Base-by-base conservation (phyloP, 169 alveolate species). In the Cryptosporidium ryanae region DNA sequence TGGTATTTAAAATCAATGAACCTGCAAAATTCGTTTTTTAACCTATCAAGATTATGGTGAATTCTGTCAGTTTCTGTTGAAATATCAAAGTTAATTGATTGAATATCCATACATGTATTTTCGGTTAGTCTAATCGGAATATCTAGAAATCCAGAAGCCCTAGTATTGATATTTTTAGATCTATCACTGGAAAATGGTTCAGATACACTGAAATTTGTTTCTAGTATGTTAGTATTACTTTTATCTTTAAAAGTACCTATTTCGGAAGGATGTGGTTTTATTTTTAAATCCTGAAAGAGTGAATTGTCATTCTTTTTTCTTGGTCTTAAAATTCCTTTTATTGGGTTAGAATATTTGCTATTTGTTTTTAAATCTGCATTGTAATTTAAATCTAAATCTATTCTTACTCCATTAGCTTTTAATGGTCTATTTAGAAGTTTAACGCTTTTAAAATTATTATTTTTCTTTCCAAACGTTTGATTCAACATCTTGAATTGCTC, bases 11-110 rank as follows among this genome's bases (percentile, higher is more conserved):
- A 76, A 7, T 76, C 87, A 59, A 76, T 61, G 59, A 76, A 76
- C 46, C 87, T 57, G 44, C 76, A 55, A 76, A 76, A 76, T 34
- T 55, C 71, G 38, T 76, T 43, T 76, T 61, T 76, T 55, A 76
- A 29, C 25, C 76, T 59, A 43, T 76, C 87, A 15, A 76, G 23
- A 76, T 76, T 76, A 6, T 76, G 76, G 25, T 55, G 87, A 2
- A 76, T 55, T 7, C 76, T 76, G 29, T 70, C 70, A 5, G 44
- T 21, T 15, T 76, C 87, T 5, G 49, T 59, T 38, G 76, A 55
- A 23, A 76, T 70, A 17, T 61, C 70, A 15, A 71, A 71, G 1
- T 70, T 55, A 25, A 55, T 15, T 2, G 64, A 70, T 3, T 67
- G 66, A 18, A 32, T 25, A 13, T 70, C 87, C 10, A 34, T 54